These are phyloP conservation scores for Solidago caesia DNA, from an alignment of 129 eudicot genomes.

Conservation along the genomic window DNA sequence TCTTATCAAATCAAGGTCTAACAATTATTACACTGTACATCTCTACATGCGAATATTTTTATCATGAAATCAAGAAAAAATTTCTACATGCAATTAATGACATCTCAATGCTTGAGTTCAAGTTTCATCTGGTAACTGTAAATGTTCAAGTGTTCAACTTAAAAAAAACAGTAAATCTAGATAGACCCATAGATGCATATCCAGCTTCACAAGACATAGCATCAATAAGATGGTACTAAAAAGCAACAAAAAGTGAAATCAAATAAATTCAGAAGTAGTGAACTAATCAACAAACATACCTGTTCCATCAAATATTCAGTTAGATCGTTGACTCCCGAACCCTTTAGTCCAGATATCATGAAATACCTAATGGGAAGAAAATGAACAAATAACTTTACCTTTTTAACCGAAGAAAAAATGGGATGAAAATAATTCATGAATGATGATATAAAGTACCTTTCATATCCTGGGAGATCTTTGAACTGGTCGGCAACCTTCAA, in stretches of 20 bases:
- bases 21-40: too few species aligned
- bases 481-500: slow-evolving; percentile 67
- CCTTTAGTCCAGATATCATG: slow-evolving; percentile 90
- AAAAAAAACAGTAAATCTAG: too few species aligned
- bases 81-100: too few species aligned
- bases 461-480: slow-evolving; percentile 83
- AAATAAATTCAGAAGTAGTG: slow-evolving; percentile 9
- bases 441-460: slow-evolving; percentile 41
- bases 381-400: neutral
- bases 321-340: slow-evolving; percentile 92
- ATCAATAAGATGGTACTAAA: neutral
- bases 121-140: neutral
- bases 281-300: slow-evolving; percentile 39
- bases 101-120: neutral
- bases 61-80: too few species aligned
- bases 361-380: slow-evolving; percentile 49
- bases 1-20: too few species aligned
- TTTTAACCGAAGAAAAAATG: neutral
- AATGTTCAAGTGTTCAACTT: too few species aligned
- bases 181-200: neutral
- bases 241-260: neutral
- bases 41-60: too few species aligned
- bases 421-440: neutral
- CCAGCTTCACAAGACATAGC: neutral
- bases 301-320: slow-evolving; percentile 68